Evolutionary conservation across 2,329 filamentous ascomycete genomes (phyloP), one percentile per base, ranked within the genome.

Genomic region (Aspergillus clavatus): DNA sequence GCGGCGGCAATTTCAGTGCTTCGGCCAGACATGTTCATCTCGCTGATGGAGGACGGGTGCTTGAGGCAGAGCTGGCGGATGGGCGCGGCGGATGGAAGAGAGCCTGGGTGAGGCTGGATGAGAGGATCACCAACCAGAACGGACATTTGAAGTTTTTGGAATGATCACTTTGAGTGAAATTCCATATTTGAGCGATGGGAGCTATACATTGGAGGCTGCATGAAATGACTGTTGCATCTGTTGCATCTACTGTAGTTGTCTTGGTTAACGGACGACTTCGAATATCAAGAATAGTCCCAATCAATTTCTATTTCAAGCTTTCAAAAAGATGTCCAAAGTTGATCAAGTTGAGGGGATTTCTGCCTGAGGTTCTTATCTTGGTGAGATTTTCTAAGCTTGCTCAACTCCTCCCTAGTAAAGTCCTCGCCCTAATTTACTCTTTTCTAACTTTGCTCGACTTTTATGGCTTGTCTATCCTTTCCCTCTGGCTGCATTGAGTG

Each of bases 61-160:
- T 68, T n/a, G 65, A 65, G 42, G 62, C 62, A 10, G 63, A 66
- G 41, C 42, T 68, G n/a, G 60, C 58, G 5, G 55, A 68, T 53
- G 65, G 63, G 1, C 40, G 50, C 7, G 65, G 63, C 21, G 61
- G 61, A 4, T 68, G 62, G 64, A 51, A 55, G 14, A 45, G 52
- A 29, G 60, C 61, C 43, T 52, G 50, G 29, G 45, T 70, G 16
- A 52, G 59, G 21, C 48, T 72, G 51, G 62, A 70, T 53, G 68
- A 71, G 52, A 54, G 61, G 35, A 69, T 72, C 35, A 57, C 60
- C 21, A 71, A 71, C 47, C 56, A 64, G 14, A 54, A 70, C 44
- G 67, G 68, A 3, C 52, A 60, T 29, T 49, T 71, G 55, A 52
- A 55, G 18, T 58, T 63, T 48, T 45, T 65, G 33, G 43, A 53